phyloP scores from a whole-genome alignment of 164 flowering plant species.

The Magnolia changhungtana region DNA sequence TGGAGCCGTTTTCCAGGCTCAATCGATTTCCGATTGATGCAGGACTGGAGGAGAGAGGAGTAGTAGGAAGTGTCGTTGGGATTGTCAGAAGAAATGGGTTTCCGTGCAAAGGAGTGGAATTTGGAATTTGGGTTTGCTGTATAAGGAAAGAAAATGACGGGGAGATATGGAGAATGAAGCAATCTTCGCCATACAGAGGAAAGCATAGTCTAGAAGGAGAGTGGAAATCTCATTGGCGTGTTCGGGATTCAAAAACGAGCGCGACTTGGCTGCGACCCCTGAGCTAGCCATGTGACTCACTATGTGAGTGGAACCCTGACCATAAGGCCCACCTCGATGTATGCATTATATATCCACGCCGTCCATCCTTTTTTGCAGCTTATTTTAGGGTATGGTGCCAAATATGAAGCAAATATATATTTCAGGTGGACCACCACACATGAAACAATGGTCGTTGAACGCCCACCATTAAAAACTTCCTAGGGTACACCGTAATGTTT shows the following conservation, averaged over 20 bases:
- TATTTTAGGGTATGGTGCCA: too few relatives aligned
- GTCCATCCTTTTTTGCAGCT: too few relatives aligned
- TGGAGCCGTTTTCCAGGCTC: conserved; percentile 20
- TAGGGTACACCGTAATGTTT: too few relatives aligned
- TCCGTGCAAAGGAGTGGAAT: not conserved
- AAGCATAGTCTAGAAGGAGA: not conserved
- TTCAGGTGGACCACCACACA: too few relatives aligned
- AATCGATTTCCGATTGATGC: conserved; percentile 2
- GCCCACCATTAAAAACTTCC: too few relatives aligned
- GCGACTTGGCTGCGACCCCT: too few relatives aligned
- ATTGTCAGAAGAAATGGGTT: not conserved
- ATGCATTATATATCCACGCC: too few relatives aligned
- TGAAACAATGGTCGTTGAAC: too few relatives aligned
- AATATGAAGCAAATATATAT: too few relatives aligned
- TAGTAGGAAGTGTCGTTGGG: not conserved
- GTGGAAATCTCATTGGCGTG: not conserved
- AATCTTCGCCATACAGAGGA: not conserved
- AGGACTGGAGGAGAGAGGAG: conserved; percentile 19
- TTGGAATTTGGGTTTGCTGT: not conserved
- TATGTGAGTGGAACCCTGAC: too few relatives aligned
- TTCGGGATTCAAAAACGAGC: not conserved
- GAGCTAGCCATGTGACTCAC: too few relatives aligned
- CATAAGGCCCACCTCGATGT: too few relatives aligned
- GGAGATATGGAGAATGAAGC: not conserved
- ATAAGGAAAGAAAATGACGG: not conserved